Conservation (phyloP, 257 asterid species). For the Nicotiana attenuata region DNA sequence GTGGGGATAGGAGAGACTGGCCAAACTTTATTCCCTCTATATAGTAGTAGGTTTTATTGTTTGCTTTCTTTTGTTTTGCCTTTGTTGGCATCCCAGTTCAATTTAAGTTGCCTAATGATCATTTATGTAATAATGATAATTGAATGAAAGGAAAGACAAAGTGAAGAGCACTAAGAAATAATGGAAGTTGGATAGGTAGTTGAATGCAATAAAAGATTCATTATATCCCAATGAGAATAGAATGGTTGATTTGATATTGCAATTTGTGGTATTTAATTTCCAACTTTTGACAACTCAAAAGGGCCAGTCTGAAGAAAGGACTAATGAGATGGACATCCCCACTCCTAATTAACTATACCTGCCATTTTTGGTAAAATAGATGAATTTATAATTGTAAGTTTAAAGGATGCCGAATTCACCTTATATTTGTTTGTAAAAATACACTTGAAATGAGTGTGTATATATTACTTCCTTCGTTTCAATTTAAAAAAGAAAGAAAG, state of each 20-base stretch:
- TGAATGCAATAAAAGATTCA: constrained; percentile 5
- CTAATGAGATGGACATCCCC: neutral
- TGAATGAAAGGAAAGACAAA: neutral
- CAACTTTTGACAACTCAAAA: constrained; percentile 12
- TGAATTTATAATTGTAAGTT: too few species aligned
- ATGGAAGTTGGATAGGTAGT: constrained; percentile 7
- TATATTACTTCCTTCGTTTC: too few species aligned
- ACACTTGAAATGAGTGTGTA: too few species aligned
- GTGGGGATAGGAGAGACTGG: neutral
- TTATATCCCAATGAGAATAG: neutral
- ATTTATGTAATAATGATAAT: neutral
- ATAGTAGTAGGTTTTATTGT: neutral
- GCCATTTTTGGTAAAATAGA: neutral
- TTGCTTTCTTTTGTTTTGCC: neutral
- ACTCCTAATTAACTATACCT: neutral
- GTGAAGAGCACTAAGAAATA: constrained; percentile 10
- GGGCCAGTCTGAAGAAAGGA: neutral
- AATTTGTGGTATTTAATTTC: neutral
- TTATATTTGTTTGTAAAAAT: too few species aligned
- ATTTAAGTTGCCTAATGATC: neutral
- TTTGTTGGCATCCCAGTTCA: neutral
- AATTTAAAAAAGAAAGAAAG: too few species aligned
- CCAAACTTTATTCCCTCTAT: neutral
- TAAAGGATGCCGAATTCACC: too few species aligned
- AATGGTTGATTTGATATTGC: neutral